Evolutionary conservation across 208 protist species (phyloP), one percentile per base, ranked within the genome.

Genomic region (Lotmaria passim): DNA sequence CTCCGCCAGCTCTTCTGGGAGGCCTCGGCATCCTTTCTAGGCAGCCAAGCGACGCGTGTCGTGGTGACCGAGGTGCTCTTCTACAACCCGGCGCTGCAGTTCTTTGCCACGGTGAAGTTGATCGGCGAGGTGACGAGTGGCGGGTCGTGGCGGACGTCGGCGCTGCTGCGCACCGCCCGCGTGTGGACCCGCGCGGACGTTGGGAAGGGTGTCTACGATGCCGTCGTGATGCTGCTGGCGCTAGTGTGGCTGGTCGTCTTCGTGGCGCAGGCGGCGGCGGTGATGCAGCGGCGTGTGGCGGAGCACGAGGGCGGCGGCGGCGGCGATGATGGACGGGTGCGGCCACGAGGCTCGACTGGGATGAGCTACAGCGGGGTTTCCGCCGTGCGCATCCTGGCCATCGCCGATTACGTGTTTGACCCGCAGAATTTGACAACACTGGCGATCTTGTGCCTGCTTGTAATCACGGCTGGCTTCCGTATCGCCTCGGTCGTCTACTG

Each of bases 1-100:
- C 48, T 83, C 0, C 51, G 39, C 2, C 63, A 41, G 3, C 61
- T 65, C 15, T 58, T 79, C 36, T 59, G 59, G 61, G 57, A 74
- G 31, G 38, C 43, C 19, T 69, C 66, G 19, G 52, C 41, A 1
- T 68, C 75, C 0, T 86, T 89, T 46, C 31, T 90, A 7, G 84
- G 87, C 61, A 65, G 87, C 48, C 43, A 77, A 17, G 78, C 75
- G 19, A 85, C 80, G 3, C 80, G 81, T 8, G 62, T 90, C 30
- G 78, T 75, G 2, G 61, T 71, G 52, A 73, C 75, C n/a, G 84
- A 90, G 75, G 64, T 83, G 30, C 69, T 75, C 34, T 55, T 83
- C 36, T 90, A 90, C 75, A 75, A 70, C 64, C 78, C 84, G 0
- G 41, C 69, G 1, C 53, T 82, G 52, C 69, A 84, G 41, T 60